phyloP scores from a whole-genome alignment of 2,329 filamentous ascomycete species.

The Trichoderma polysporum region DNA sequence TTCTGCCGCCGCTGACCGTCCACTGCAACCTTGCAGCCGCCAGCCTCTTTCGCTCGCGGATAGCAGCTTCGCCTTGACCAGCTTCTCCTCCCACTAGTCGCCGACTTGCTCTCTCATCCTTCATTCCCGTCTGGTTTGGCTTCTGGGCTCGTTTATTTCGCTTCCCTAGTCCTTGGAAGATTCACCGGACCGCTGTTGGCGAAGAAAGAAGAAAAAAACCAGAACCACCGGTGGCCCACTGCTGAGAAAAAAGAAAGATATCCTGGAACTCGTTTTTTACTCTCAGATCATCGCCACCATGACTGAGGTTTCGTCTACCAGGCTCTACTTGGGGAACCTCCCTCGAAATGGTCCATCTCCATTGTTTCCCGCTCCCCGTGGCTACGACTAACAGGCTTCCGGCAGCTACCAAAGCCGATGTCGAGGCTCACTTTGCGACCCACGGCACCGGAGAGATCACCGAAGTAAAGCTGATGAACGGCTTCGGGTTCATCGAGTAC shows the following conservation, averaged over 20 bases:
- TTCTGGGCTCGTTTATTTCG: neutral
- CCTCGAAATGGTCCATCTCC: conserved; percentile 77
- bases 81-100: conserved; percentile 1
- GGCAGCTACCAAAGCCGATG: conserved; percentile 91
- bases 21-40: conserved; percentile 12
- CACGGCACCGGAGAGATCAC: conserved; percentile 97
- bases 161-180: neutral
- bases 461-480: conserved; percentile 99
- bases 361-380: conserved; percentile 30
- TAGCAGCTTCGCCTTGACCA: neutral
- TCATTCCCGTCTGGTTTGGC: neutral
- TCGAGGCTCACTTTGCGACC: conserved; percentile 91
- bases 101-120: neutral
- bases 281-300: conserved; percentile 48
- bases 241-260: neutral
- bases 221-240: neutral
- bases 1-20: conserved; percentile 34
- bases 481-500: conserved; percentile 99
- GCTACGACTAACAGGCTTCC: conserved; percentile 46
- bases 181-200: conserved; percentile 1
- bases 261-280: neutral
- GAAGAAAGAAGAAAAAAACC: neutral
- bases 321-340: conserved; percentile 97
- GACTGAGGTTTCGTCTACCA: conserved; percentile 88
- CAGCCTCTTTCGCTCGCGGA: conserved; percentile 26